These are phyloP conservation scores for Phaeotremella skinneri DNA, from an alignment of 768 basidiomycete genomes.

Conservation along the genomic window DNA sequence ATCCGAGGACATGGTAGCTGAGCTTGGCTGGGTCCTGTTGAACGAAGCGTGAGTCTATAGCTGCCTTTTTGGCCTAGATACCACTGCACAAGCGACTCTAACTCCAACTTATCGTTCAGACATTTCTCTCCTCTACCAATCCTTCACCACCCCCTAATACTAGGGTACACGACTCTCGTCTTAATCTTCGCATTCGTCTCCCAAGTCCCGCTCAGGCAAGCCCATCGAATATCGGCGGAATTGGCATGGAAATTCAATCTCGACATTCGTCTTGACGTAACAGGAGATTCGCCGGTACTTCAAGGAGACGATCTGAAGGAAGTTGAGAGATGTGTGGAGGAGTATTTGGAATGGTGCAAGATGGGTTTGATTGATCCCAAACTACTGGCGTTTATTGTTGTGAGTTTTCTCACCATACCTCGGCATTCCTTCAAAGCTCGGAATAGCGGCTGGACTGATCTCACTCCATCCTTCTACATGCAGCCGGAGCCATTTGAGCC, in stretches of 20 bases:
- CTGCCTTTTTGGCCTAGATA: not conserved
- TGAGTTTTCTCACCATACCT: too few species aligned
- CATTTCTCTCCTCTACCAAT: slow-evolving; percentile 30
- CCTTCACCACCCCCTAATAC: slow-evolving; percentile 28
- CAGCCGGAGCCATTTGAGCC: not conserved
- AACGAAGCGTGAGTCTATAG: slow-evolving; percentile 28
- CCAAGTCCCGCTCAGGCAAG: slow-evolving; percentile 16
- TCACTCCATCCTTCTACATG: too few species aligned
- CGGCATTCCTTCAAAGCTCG: too few species aligned
- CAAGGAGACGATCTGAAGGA: slow-evolving; percentile 16
- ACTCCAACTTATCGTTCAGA: slow-evolving; percentile 6
- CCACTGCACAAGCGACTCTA: not conserved
- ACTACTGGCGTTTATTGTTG: not conserved
- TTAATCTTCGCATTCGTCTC: slow-evolving; percentile 22
- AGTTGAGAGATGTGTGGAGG: slow-evolving; percentile 3
- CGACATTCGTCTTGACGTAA: slow-evolving; percentile 17
- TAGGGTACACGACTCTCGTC: slow-evolving; percentile 29
- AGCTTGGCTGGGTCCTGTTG: slow-evolving; percentile 25
- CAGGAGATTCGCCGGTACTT: slow-evolving; percentile 7
- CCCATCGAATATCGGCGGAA: slow-evolving; percentile 15
- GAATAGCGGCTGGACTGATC: too few species aligned
- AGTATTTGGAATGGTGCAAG: not conserved
- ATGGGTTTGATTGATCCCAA: not conserved
- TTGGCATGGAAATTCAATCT: slow-evolving; percentile 26
- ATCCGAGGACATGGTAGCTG: slow-evolving; percentile 17